phyloP scores from a whole-genome alignment of 768 basidiomycete genomes.

The Tricholoma matsutake region DNA sequence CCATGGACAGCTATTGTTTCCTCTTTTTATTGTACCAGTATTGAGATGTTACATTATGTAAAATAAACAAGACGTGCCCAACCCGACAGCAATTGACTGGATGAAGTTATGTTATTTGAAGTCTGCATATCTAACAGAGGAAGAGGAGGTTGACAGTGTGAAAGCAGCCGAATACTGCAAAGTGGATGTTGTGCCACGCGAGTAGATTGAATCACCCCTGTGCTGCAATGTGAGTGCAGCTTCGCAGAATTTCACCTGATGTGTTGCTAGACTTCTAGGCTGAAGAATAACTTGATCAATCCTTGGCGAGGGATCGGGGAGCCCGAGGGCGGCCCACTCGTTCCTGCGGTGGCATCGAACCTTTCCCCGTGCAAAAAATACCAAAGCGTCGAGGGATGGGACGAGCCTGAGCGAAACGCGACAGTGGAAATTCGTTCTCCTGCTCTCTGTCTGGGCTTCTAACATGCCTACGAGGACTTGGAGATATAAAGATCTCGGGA shows the following conservation, averaged over 20 bases:
- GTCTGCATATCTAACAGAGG: not conserved
- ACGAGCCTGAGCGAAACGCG: constrained; percentile 18
- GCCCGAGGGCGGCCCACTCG: constrained; percentile 8
- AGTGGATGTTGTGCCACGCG: not conserved
- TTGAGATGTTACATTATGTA: not conserved
- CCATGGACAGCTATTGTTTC: not conserved
- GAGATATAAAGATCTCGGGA: constrained; percentile 12
- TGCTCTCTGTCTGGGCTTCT: constrained; percentile 29
- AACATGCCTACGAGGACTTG: constrained; percentile 13
- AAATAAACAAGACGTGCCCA: not conserved
- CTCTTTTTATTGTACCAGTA: not conserved
- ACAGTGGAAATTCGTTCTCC: constrained; percentile 25
- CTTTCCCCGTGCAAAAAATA: constrained; percentile 38
- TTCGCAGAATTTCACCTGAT: not conserved
- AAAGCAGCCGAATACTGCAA: not conserved
- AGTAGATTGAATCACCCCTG: not conserved
- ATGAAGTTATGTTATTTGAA: not conserved
- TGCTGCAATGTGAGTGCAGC: not conserved
- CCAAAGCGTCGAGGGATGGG: constrained; percentile 33
- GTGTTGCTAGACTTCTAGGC: not conserved
- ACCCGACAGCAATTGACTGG: not conserved
- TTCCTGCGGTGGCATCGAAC: constrained; percentile 26
- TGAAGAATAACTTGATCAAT: not conserved
- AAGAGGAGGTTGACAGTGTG: not conserved
- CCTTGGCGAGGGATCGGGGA: constrained; percentile 7